Conservation (phyloP, 371 early-diverging fungal genomes). For the Mucor saturninus region DNA sequence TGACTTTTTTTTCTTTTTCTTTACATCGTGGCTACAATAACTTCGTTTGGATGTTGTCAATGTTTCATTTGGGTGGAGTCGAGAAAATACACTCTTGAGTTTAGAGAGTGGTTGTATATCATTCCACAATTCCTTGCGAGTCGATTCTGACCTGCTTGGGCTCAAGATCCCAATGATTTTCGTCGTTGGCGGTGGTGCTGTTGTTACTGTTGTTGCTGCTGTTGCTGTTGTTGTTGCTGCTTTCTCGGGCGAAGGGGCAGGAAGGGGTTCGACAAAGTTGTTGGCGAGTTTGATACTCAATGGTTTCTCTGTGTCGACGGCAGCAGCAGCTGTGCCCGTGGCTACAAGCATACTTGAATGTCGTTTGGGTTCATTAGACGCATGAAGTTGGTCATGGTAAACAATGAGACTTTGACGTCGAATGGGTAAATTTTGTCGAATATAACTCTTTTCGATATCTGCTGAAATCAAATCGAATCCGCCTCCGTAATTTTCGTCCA, state of each 20-base stretch:
- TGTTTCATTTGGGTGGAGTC: constrained; percentile 13
- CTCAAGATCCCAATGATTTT: constrained; percentile 17
- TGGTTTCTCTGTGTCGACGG: not conserved
- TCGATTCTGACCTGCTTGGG: constrained; percentile 28
- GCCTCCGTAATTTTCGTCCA: not conserved
- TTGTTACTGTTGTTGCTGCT: not conserved
- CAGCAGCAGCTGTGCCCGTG: not conserved
- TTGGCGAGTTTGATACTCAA: constrained; percentile 2
- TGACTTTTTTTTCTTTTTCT: constrained; percentile 7
- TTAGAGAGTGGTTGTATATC: constrained; percentile 16
- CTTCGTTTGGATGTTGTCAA: not conserved
- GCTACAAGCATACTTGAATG: not conserved
- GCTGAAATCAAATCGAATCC: constrained; percentile 11
- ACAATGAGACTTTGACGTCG: constrained; percentile 46
- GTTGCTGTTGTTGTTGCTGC: not conserved
- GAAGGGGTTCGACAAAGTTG: not conserved
- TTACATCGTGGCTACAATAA: not conserved
- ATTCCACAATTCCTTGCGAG: constrained; percentile 16
- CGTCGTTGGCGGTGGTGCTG: not conserved
- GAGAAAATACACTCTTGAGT: constrained; percentile 24
- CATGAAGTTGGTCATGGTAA: constrained; percentile 7
- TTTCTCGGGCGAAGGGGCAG: not conserved
- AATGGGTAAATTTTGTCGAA: constrained; percentile 47
- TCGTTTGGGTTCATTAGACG: constrained; percentile 4
- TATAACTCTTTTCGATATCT: constrained; percentile 40